phyloP scores from a whole-genome alignment of 2,329 filamentous ascomycete species.

The Seiridium cupressi region DNA sequence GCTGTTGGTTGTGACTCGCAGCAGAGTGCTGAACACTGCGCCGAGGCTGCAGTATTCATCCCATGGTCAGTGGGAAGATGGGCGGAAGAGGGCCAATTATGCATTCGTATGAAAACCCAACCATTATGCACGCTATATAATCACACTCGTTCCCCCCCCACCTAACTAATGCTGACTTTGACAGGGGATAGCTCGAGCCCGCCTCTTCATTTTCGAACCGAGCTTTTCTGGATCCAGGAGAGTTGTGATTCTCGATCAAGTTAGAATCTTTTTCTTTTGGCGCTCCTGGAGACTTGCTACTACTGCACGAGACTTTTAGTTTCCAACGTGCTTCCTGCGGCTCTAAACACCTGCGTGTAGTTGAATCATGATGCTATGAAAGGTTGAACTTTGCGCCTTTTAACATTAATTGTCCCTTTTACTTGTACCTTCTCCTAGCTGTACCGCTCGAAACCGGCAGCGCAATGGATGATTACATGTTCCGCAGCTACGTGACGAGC shows the following conservation, averaged over 20 bases:
- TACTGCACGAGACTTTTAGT: conserved; percentile 1
- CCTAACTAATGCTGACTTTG: not conserved
- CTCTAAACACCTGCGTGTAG: not conserved
- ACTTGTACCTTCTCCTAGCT: not conserved
- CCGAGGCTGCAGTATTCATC: not conserved
- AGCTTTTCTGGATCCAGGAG: not conserved
- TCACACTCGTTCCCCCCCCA: not conserved
- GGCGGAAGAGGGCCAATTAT: not conserved
- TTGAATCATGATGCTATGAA: not conserved
- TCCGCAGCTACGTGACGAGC: conserved; percentile 43
- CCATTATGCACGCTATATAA: not conserved
- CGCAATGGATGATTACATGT: conserved; percentile 59
- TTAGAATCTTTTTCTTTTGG: not conserved
- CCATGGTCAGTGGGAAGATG: not conserved
- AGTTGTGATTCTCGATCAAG: not conserved
- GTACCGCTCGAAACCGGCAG: not conserved
- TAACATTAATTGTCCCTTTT: not conserved
- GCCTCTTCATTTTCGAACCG: not conserved
- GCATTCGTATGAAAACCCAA: not conserved
- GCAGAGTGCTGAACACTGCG: too few species aligned
- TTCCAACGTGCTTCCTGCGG: not conserved
- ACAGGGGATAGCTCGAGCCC: not conserved
- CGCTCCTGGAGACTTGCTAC: not conserved
- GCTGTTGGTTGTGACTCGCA: too few species aligned
- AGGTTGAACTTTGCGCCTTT: not conserved